Conservation (phyloP, 176 grass and related monocot genomes). For the Zea luxurians region DNA sequence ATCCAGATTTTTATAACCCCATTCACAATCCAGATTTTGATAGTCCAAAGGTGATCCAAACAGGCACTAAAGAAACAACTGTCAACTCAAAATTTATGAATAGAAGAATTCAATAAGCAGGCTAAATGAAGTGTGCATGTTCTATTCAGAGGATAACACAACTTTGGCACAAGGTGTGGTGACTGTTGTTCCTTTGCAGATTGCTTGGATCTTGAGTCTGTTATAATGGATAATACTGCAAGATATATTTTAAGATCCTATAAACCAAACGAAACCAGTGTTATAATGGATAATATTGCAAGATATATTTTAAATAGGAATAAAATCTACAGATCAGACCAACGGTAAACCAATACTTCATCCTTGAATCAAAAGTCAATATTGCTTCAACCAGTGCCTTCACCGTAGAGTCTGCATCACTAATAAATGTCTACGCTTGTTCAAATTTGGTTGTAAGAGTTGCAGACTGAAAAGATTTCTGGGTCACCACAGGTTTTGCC, state of each 20-base stretch:
- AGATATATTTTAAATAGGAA: too few relatives aligned
- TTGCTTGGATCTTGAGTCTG: too few relatives aligned
- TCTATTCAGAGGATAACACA: conserved; percentile 25
- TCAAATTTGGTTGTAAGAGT: conserved; percentile 69
- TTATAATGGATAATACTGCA: too few relatives aligned
- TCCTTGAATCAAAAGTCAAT: too few relatives aligned
- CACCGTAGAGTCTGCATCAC: conserved; percentile 70
- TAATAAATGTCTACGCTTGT: conserved; percentile 74
- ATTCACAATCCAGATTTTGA: neutral
- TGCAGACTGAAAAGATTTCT: conserved; percentile 79
- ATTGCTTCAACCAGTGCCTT: conserved; percentile 68
- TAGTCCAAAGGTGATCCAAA: neutral
- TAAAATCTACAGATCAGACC: too few relatives aligned
- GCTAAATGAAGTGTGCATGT: neutral
- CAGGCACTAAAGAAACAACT: neutral
- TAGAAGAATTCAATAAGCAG: conserved; percentile 1
- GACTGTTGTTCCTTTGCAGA: too few relatives aligned
- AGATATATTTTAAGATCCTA: too few relatives aligned
- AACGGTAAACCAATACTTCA: too few relatives aligned
- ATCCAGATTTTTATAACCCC: neutral
- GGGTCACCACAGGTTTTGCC: conserved; percentile 54
- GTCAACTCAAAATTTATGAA: neutral
- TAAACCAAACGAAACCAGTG: too few relatives aligned
- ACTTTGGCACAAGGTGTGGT: conserved; percentile 49
- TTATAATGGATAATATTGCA: too few relatives aligned